These are phyloP conservation scores for Aspergillus novoparasiticus DNA, from an alignment of 2,329 filamentous ascomycete genomes.

Conservation along the genomic window DNA sequence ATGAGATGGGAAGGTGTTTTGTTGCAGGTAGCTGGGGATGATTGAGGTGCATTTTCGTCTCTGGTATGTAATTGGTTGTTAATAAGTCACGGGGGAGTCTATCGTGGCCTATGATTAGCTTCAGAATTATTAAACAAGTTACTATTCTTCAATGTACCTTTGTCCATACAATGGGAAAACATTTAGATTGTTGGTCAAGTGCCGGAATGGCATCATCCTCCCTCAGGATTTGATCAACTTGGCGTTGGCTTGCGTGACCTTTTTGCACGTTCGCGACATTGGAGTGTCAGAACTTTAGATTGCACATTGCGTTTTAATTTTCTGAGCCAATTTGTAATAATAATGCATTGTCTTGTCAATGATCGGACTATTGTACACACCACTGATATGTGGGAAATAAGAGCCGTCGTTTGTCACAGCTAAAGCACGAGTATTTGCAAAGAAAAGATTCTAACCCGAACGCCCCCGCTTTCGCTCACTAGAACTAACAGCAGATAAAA, in stretches of 20 bases:
- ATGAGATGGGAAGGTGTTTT: not conserved
- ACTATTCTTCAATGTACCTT: not conserved
- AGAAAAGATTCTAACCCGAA: not conserved
- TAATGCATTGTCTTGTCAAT: not conserved
- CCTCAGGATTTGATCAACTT: not conserved
- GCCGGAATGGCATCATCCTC: conserved; percentile 2
- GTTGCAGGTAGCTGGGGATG: not conserved
- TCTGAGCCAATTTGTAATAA: not conserved
- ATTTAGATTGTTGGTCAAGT: not conserved
- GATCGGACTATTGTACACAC: not conserved
- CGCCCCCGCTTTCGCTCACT: not conserved
- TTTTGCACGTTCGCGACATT: not conserved
- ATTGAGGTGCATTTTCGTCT: not conserved
- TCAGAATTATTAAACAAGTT: not conserved
- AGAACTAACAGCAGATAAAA: not conserved
- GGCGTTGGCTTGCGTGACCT: not conserved
- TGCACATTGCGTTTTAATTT: not conserved
- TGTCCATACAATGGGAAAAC: not conserved
- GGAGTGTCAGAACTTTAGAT: not conserved
- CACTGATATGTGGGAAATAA: not conserved
- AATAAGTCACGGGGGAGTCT: not conserved
- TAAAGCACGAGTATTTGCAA: not conserved
- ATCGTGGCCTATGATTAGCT: not conserved
- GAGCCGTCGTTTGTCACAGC: too few species aligned
- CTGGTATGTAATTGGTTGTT: not conserved